phyloP scores from a whole-genome alignment of 805 yeast genomes.

The Wickerhamiella brachini region DNA sequence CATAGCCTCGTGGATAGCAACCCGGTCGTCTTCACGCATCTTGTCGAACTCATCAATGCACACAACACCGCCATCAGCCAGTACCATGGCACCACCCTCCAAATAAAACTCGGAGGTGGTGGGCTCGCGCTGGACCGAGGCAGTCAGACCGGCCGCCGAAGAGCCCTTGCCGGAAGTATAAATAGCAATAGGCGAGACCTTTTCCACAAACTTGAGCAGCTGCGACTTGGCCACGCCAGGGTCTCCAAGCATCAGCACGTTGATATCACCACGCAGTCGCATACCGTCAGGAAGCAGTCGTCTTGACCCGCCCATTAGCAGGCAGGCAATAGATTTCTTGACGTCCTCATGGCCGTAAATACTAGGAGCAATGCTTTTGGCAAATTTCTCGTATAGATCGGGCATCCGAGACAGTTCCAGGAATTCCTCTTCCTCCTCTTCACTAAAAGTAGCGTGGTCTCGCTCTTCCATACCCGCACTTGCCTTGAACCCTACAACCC shows the following conservation, averaged over 20 bases:
- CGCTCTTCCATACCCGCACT: slow-evolving; percentile 61
- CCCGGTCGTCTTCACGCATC: slow-evolving; percentile 98
- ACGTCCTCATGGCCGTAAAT: slow-evolving; percentile 90
- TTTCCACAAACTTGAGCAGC: slow-evolving; percentile 85
- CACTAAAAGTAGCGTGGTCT: slow-evolving; percentile 54
- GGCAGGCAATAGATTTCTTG: slow-evolving; percentile 83
- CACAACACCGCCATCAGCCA: slow-evolving; percentile 98
- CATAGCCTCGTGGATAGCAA: slow-evolving; percentile 99
- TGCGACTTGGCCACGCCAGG: slow-evolving; percentile 99
- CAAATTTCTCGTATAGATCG: slow-evolving; percentile 69
- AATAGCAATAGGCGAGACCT: slow-evolving; percentile 84
- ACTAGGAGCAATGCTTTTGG: slow-evolving; percentile 88
- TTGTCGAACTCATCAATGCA: slow-evolving; percentile 99
- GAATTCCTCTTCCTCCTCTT: slow-evolving; percentile 90
- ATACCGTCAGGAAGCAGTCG: slow-evolving; percentile 89
- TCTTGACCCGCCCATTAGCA: slow-evolving; percentile 88
- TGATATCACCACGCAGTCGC: slow-evolving; percentile 94
- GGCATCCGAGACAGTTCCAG: slow-evolving; percentile 68
- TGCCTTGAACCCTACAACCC: slow-evolving; percentile 73
- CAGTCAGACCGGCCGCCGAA: slow-evolving; percentile 98
- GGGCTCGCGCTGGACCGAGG: slow-evolving; percentile 88
- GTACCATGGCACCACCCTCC: slow-evolving; percentile 99
- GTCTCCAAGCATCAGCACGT: slow-evolving; percentile 85
- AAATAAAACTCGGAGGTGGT: slow-evolving; percentile 76
- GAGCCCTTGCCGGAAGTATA: slow-evolving; percentile 99